Percentiles rank a stretch among this genome's conserved stretches.
These are phyloP conservation scores for Kwoniella botswanensis DNA, from an alignment of 768 basidiomycete species.

Conservation along the genomic window DNA sequence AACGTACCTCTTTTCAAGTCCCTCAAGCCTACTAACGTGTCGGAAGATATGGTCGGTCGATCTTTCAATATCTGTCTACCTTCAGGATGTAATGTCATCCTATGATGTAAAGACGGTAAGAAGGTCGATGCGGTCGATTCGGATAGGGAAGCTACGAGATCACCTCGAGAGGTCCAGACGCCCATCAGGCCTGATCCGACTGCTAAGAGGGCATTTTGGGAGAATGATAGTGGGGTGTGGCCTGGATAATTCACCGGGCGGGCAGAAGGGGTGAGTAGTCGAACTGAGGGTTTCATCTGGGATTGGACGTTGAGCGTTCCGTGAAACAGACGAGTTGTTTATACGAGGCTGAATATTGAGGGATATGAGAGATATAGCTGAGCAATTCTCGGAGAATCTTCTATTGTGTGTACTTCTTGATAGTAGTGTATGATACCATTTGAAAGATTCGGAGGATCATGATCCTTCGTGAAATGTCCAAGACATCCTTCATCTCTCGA, in stretches of 20 bases:
- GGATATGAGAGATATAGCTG: background rate
- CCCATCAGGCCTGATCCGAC: slow-evolving; percentile 79
- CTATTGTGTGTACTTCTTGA: background rate
- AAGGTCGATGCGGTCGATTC: slow-evolving; percentile 87
- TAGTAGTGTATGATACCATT: background rate
- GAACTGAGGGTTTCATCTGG: slow-evolving; percentile 11
- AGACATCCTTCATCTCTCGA: background rate
- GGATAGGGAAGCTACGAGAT: slow-evolving; percentile 92
- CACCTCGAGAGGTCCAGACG: slow-evolving; percentile 75
- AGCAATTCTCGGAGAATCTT: background rate
- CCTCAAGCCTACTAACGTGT: slow-evolving; percentile 72
- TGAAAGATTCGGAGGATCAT: background rate
- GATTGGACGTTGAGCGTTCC: background rate
- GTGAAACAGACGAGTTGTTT: too few species aligned
- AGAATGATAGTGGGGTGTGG: slow-evolving; percentile 71
- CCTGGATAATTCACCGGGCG: slow-evolving; percentile 42
- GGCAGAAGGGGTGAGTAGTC: background rate
- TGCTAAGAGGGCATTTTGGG: slow-evolving; percentile 84
- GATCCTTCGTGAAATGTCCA: background rate
- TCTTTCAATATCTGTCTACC: slow-evolving; percentile 83
- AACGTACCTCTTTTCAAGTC: slow-evolving; percentile 78
- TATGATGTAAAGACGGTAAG: slow-evolving; percentile 74
- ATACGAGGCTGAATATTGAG: too few species aligned
- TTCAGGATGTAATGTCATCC: slow-evolving; percentile 77
- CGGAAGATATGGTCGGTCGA: slow-evolving; percentile 77